Evolutionary conservation across 2,329 filamentous ascomycete genomes (phyloP).

Genomic region (Colletotrichum paranaense): DNA sequence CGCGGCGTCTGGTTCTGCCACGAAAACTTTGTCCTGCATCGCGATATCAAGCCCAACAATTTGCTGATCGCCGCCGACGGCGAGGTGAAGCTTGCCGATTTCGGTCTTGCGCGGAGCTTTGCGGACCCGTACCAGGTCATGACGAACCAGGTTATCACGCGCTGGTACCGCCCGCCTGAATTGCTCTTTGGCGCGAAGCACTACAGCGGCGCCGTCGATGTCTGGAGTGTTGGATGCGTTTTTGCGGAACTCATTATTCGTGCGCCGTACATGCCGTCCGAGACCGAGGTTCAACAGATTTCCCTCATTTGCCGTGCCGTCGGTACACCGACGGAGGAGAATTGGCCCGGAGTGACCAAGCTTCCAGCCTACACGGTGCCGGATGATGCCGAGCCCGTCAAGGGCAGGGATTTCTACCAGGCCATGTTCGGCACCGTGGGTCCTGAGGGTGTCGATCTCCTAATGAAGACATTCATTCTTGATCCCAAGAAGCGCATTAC

Average conservation of each 20-base stretch:
- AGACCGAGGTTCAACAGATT: slow-evolving; percentile 88
- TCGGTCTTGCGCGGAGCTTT: slow-evolving; percentile 90
- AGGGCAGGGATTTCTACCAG: slow-evolving; percentile 78
- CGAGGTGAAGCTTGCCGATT: slow-evolving; percentile 96
- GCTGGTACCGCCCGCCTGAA: slow-evolving; percentile 96
- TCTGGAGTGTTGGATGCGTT: slow-evolving; percentile 94
- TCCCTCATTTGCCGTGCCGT: slow-evolving; percentile 85
- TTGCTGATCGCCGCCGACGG: slow-evolving; percentile 93
- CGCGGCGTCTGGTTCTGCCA: slow-evolving; percentile 97
- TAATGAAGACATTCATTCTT: slow-evolving; percentile 85
- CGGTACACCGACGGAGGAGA: slow-evolving; percentile 91
- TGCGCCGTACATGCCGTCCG: slow-evolving; percentile 84
- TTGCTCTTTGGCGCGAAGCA: slow-evolving; percentile 90
- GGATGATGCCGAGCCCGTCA: slow-evolving; percentile 68
- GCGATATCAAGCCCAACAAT: slow-evolving; percentile 99
- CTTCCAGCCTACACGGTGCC: slow-evolving; percentile 84
- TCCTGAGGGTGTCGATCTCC: slow-evolving; percentile 83
- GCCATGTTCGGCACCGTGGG: slow-evolving; percentile 84
- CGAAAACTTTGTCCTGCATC: slow-evolving; percentile 91
- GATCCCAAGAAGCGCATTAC: slow-evolving; percentile 89
- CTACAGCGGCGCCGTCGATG: slow-evolving; percentile 90
- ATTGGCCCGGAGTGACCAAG: slow-evolving; percentile 91
- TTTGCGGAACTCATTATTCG: slow-evolving; percentile 91
- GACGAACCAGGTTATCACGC: slow-evolving; percentile 95
- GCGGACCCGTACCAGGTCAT: slow-evolving; percentile 89